Evolutionary conservation across 305 asterid species (phyloP).

Genomic region (Fraxinus greggii): DNA sequence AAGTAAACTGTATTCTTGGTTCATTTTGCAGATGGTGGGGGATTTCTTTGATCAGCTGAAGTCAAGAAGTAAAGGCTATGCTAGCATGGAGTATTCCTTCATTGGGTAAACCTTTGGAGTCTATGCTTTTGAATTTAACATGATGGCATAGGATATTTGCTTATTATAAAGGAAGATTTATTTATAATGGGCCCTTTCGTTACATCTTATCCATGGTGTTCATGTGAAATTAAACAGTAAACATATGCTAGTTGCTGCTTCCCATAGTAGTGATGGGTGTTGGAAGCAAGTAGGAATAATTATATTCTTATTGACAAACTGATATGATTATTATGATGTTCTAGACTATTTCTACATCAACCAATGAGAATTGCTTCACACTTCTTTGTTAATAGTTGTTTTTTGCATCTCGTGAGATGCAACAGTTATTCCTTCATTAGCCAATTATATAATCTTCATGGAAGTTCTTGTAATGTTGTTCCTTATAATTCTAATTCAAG

Average conservation of each 20-base stretch:
- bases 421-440: neutral
- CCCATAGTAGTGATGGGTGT: neutral
- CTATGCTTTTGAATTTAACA: constrained; percentile 10
- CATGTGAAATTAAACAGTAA: neutral
- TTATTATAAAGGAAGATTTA: neutral
- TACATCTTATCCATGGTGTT: neutral
- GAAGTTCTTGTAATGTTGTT: neutral
- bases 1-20: constrained; percentile 17
- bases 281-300: neutral
- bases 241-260: neutral
- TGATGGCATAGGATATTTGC: neutral
- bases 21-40: constrained; percentile 84
- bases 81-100: constrained; percentile 96
- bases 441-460: neutral
- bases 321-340: constrained; percentile 3
- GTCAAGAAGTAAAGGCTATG: constrained; percentile 97
- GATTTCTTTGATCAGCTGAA: constrained; percentile 99
- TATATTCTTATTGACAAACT: neutral
- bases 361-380: neutral
- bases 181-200: neutral
- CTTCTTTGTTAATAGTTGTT: neutral
- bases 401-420: neutral
- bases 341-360: neutral
- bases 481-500: neutral
- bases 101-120: constrained; percentile 50